These are phyloP conservation scores for Secale cereale DNA, from an alignment of 176 grass and related monocot species.

Conservation along the genomic window DNA sequence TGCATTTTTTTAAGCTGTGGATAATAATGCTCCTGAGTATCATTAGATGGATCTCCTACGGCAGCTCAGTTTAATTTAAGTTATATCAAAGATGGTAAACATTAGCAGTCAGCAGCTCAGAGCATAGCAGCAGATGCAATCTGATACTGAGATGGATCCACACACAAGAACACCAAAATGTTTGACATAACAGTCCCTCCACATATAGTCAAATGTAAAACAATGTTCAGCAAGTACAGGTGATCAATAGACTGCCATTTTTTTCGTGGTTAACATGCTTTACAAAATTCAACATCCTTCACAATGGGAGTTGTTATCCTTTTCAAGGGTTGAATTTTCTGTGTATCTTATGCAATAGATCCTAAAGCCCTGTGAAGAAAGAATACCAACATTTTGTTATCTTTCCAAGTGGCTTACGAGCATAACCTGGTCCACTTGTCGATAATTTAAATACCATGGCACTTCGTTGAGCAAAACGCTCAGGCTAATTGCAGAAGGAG, in stretches of 20 bases:
- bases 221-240: not conserved
- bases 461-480: not conserved
- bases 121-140: not conserved
- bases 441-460: not conserved
- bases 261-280: not conserved
- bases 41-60: not conserved
- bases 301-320: not conserved
- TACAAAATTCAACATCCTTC: conserved; percentile 4
- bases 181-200: not conserved
- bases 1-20: not conserved
- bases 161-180: conserved; percentile 8
- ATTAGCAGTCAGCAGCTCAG: not conserved
- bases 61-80: not conserved
- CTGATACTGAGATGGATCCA: not conserved
- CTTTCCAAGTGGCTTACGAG: conserved; percentile 9
- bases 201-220: not conserved
- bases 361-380: conserved; percentile 12
- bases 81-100: not conserved
- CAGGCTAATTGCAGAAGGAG: conserved; percentile 7
- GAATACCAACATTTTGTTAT: not conserved
- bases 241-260: not conserved
- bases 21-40: not conserved
- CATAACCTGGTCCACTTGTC: not conserved
- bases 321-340: not conserved
- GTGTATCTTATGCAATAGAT: not conserved